Conservation (phyloP, 352 stramenopile genomes). For the Phytophthora palmivora region DNA sequence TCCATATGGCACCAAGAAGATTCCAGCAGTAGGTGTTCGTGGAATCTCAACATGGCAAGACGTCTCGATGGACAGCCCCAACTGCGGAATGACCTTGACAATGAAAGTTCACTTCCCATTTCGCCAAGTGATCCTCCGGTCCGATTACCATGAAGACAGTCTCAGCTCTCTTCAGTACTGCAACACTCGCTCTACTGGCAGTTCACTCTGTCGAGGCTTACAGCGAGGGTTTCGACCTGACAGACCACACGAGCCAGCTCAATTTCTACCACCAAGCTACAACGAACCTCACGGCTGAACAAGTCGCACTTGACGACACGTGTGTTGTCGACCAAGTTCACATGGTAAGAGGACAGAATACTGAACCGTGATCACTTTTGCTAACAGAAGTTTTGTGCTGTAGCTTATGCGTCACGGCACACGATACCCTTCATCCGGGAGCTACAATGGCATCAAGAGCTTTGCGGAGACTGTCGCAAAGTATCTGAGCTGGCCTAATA, state of each 20-base stretch:
- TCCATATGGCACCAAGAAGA: no score
- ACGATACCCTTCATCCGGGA: constrained; percentile 60
- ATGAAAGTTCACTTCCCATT: constrained; percentile 31
- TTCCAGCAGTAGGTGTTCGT: no score
- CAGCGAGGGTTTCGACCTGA: constrained; percentile 56
- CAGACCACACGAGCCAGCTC: constrained; percentile 67
- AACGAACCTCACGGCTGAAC: constrained; percentile 40
- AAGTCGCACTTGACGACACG: constrained; percentile 47
- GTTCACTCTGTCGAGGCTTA: constrained; percentile 25
- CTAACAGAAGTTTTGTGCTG: not conserved
- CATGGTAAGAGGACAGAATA: constrained; percentile 21
- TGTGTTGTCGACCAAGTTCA: constrained; percentile 64
- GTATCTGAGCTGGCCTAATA: constrained; percentile 37
- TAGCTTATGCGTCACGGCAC: constrained; percentile 58
- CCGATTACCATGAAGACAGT: constrained; percentile 52
- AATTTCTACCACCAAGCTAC: constrained; percentile 65
- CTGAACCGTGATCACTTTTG: not conserved
- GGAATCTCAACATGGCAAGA: no score
- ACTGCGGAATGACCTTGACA: constrained; percentile 2
- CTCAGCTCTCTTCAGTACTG: constrained; percentile 24
- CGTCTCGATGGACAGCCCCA: not conserved
- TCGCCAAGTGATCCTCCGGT: constrained; percentile 20
- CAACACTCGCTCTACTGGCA: constrained; percentile 6
- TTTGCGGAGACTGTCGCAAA: constrained; percentile 40
- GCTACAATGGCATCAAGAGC: constrained; percentile 49